Evolutionary conservation across 2,329 filamentous ascomycete genomes (phyloP), one percentile per base, ranked within the genome.

Genomic region (Colletotrichum sp.): DNA sequence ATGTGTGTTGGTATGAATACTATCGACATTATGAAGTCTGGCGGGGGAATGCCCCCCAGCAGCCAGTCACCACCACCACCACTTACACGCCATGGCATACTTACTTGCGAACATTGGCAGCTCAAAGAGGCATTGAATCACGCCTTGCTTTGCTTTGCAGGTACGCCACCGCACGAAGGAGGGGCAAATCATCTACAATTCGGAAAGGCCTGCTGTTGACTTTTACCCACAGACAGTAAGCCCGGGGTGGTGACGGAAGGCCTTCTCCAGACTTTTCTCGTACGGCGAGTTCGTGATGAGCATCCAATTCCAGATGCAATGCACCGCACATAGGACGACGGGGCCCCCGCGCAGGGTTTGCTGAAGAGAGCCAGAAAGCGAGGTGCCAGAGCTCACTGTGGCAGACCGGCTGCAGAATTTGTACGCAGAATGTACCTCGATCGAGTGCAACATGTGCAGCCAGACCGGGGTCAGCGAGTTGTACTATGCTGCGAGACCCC

Each of bases 221-320:
- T 62, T 39, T 22, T 36, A 36, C 69, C 69, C 69, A 71, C 69
- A 48, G 61, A 66, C 69, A 30, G 25, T 27, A 39, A 66, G 62
- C 62, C 62, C 34, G 56, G 56, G 56, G 60, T 36, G 32, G 43
- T 52, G 43, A 52, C 43, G 43, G 43, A 52, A 52, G 43, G 43
- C 43, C n/a, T 52, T 52, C 43, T 52, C 43, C 43, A 52, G 43
- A 52, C 43, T 52, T 61, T 30, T n/a, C 58, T 30, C 28, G 25
- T 39, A 25, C n/a, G 52, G 25, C 27, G 34, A 65, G 60, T 36
- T 74, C 60, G 61, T 62, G 61, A 71, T 52, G 28, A n/a, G 55
- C 68, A 34, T 66, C 32, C 52, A 58, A 52, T 69, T 18, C 56
- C 52, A 70, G 66, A 62, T 71, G 60, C 34, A 65, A 74, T 70